A percentile compares a stretch with the other conserved stretches of the same genome.
phyloP scores from a whole-genome alignment of 345 rosid genomes.

The Hypericum androsaemum region DNA sequence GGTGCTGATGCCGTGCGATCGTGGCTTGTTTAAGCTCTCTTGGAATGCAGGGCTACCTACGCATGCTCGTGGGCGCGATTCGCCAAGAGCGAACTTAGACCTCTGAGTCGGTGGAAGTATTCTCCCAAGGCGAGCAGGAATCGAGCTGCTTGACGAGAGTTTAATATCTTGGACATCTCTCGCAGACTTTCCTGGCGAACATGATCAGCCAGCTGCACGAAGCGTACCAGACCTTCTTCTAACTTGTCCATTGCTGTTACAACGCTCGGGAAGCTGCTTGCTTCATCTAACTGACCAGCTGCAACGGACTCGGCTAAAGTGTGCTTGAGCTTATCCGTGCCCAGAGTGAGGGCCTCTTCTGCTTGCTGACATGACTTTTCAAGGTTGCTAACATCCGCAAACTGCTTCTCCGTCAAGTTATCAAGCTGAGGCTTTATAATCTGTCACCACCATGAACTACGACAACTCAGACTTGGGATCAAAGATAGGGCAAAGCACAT shows the following conservation, averaged over 20 bases:
- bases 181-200: conserved; percentile 69
- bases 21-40: not conserved
- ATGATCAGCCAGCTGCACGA: conserved; percentile 88
- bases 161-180: conserved; percentile 67
- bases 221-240: conserved; percentile 65
- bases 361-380: conserved; percentile 81
- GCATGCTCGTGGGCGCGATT: conserved; percentile 46
- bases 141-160: conserved; percentile 69
- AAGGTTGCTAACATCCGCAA: conserved; percentile 36
- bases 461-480: conserved; percentile 7
- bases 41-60: conserved; percentile 11
- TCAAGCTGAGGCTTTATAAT: conserved; percentile 66
- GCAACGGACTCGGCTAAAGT: conserved; percentile 61
- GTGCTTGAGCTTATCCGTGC: conserved; percentile 83
- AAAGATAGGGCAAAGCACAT: not conserved
- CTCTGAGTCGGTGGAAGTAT: conserved; percentile 67
- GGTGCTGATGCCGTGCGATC: conserved; percentile 1
- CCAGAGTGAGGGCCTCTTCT: conserved; percentile 88
- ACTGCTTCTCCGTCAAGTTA: conserved; percentile 54
- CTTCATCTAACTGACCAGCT: conserved; percentile 47
- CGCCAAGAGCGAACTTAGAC: conserved; percentile 60
- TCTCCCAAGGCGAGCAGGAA: conserved; percentile 78
- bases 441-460: conserved; percentile 21
- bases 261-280: conserved; percentile 40
- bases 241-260: conserved; percentile 65